phyloP scores from a whole-genome alignment of 495 filamentous ascomycete genomes.

The Terfezia boudieri region DNA sequence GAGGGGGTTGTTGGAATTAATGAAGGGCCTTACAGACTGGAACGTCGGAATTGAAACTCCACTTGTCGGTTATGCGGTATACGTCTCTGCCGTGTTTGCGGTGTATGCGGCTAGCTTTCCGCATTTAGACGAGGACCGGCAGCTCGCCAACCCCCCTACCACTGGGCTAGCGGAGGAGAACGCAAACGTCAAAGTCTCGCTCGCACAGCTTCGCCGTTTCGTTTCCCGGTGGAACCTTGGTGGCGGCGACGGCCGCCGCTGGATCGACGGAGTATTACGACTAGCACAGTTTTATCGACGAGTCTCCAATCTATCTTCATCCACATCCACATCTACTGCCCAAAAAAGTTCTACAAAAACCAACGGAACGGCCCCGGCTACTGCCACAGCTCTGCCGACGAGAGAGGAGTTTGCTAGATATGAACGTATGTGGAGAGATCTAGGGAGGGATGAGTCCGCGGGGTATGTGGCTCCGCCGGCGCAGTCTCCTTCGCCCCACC shows the following conservation, averaged over 20 bases:
- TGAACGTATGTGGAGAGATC: background rate
- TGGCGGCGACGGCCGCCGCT: conserved; percentile 43
- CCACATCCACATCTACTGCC: background rate
- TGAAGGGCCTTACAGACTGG: conserved; percentile 50
- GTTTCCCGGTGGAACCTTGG: conserved; percentile 40
- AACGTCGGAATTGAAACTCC: conserved; percentile 53
- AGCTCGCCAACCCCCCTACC: conserved; percentile 27
- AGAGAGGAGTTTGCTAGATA: background rate
- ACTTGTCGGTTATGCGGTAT: conserved; percentile 58
- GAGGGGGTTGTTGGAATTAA: conserved; percentile 51
- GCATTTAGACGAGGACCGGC: conserved; percentile 49
- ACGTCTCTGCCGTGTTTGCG: conserved; percentile 43
- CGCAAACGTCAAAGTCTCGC: conserved; percentile 21
- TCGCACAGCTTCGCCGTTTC: conserved; percentile 30
- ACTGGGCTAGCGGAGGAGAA: conserved; percentile 9
- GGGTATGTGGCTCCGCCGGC: background rate
- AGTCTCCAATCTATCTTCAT: conserved; percentile 11
- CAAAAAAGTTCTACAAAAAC: background rate
- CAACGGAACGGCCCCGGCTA: background rate
- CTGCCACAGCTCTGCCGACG: background rate
- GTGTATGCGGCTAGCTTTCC: conserved; percentile 56
- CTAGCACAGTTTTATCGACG: conserved; percentile 16
- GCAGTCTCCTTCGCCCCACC: no score
- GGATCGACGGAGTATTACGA: conserved; percentile 32
- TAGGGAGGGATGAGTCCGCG: background rate